Base-by-base conservation (phyloP, 805 yeast species). In the Metschnikowia lachancei region DNA sequence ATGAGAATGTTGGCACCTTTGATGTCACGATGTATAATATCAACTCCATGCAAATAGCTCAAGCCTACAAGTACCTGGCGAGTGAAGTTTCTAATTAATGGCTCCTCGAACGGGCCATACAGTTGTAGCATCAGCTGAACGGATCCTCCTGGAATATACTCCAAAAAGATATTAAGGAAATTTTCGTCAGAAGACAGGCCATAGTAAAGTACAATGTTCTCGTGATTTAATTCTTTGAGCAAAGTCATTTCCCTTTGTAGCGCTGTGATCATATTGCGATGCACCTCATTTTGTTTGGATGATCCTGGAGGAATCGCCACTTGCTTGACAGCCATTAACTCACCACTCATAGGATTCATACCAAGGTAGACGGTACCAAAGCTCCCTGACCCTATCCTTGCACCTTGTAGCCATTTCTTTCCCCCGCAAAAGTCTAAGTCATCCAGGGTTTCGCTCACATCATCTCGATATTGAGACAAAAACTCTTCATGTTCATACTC, bases 301-400 rank as follows among this genome's bases (percentile, higher is more conserved):
- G 50, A 56, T 29, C 72, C 70, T 30, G 69, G 64, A 1, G 86
- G 83, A 14, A 91, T 62, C 39, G 84, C 85, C 1, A 94, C 97
- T 63, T 91, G 97, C 61, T 94, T 94, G 16, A 94, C 97, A 1
- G 98, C 99, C 96, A 92, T 88, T 42, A 94, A 72, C 61, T 90
- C 98, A 36, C 99, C 99, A 0, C 96, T 90, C 29, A 84, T 66
- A 1, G 96, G 86, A 61, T 91, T 88, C 82, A 94, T 82, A 0
- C 97, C 99, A 31, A 94, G 69, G 52, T 85, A 91, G 1, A 94
- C 99, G 1, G 88, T 83, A 28, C 98, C 99, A 72, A 90, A 94
- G 50, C 95, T 84, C 2, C 99, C 99, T 9, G 92, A 83, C 0
- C 99, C 99, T 53, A 94, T 89, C 39, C 90, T 73, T 0, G 96